A percentile compares a stretch with the other conserved stretches of the same genome.
These are phyloP conservation scores for Royoungia palumana DNA, from an alignment of 768 basidiomycete genomes.

Conservation along the genomic window DNA sequence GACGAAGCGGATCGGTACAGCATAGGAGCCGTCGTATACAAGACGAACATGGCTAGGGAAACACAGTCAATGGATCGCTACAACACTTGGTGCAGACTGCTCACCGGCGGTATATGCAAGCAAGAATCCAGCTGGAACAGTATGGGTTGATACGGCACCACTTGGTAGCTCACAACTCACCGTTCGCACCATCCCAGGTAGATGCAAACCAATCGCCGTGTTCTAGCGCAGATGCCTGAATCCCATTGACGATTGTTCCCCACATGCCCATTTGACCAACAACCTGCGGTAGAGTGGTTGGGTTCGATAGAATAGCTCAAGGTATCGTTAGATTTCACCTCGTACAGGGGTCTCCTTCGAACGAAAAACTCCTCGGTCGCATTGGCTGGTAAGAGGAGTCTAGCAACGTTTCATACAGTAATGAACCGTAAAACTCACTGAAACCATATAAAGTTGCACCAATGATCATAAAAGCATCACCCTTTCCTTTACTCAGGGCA, in stretches of 20 bases:
- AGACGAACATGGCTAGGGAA: constrained; percentile 66
- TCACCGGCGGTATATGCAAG: constrained; percentile 47
- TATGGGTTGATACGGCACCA: neutral
- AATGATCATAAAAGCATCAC: constrained; percentile 83
- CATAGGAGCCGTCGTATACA: constrained; percentile 84
- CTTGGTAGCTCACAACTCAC: constrained; percentile 45
- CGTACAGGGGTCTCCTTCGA: constrained; percentile 73
- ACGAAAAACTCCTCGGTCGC: constrained; percentile 89
- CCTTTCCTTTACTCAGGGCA: constrained; percentile 64
- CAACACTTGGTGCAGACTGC: neutral
- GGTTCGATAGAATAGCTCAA: neutral
- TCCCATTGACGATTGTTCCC: constrained; percentile 75
- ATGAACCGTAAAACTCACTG: constrained; percentile 46
- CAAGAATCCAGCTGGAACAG: constrained; percentile 46
- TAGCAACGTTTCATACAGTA: neutral
- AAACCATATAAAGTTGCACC: constrained; percentile 86
- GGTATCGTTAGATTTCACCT: constrained; percentile 37
- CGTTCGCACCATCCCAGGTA: constrained; percentile 69
- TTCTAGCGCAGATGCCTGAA: constrained; percentile 75
- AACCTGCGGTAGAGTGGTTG: constrained; percentile 40
- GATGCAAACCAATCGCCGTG: constrained; percentile 61
- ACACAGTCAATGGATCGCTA: neutral
- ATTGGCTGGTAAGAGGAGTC: constrained; percentile 52
- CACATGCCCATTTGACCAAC: constrained; percentile 86
- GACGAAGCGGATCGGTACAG: constrained; percentile 85